Evolutionary conservation across 208 protist genomes (phyloP).

Genomic region (Trypanosoma boissoni): DNA sequence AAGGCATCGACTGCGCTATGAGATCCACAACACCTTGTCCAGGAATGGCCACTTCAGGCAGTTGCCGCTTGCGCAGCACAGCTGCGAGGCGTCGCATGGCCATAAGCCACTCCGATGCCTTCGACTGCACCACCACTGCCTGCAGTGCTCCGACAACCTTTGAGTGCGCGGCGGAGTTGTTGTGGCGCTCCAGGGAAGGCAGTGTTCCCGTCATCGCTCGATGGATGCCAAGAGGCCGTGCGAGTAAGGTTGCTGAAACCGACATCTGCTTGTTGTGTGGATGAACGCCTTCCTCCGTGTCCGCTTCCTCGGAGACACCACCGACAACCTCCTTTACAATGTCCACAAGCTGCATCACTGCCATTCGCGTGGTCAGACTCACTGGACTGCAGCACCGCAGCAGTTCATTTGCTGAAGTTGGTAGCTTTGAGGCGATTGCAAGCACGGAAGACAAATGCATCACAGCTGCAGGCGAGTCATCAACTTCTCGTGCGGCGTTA

Average conservation of each 20-base stretch:
- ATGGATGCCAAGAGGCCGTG: slow-evolving; percentile 36
- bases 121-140: slow-evolving; percentile 15
- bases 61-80: slow-evolving; percentile 29
- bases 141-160: slow-evolving; percentile 13
- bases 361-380: slow-evolving; percentile 61
- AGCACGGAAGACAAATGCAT: slow-evolving; percentile 76
- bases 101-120: slow-evolving; percentile 55
- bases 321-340: slow-evolving; percentile 47
- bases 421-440: slow-evolving; percentile 80
- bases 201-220: slow-evolving; percentile 80
- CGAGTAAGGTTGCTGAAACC: not conserved
- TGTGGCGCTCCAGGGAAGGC: slow-evolving; percentile 47
- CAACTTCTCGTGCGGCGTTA: slow-evolving; percentile 60
- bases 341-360: slow-evolving; percentile 59
- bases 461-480: slow-evolving; percentile 83
- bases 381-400: slow-evolving; percentile 70
- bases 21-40: slow-evolving; percentile 41
- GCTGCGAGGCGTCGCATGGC: slow-evolving; percentile 48
- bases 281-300: too few relatives aligned
- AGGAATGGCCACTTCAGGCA: slow-evolving; percentile 47
- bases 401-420: slow-evolving; percentile 62
- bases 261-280: too few relatives aligned
- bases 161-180: slow-evolving; percentile 5
- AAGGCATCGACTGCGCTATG: slow-evolving; percentile 13
- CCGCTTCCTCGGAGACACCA: too few relatives aligned